A percentile compares a stretch with the other conserved stretches of the same genome.
phyloP scores from a whole-genome alignment of 352 stramenopile genomes.

The Globisporangium nodosum region DNA sequence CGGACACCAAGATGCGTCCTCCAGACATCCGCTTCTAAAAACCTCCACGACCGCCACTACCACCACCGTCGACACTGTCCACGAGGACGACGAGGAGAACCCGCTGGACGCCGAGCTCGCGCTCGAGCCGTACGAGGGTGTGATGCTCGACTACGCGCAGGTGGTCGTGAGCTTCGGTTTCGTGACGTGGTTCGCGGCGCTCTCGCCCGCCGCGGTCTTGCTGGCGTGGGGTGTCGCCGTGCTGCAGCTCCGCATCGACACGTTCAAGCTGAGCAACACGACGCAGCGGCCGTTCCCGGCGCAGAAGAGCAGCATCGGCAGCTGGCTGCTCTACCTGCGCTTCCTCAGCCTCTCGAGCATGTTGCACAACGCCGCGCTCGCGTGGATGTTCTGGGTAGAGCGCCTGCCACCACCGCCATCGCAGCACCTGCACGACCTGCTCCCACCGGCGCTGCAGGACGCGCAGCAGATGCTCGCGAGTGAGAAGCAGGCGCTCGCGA shows the following conservation, averaged over 20 bases:
- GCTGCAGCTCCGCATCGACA: constrained; percentile 60
- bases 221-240: constrained; percentile 46
- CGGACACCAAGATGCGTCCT: not conserved
- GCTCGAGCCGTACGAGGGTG: constrained; percentile 53
- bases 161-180: constrained; percentile 56
- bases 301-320: constrained; percentile 42
- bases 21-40: not conserved
- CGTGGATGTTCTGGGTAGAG: constrained; percentile 23
- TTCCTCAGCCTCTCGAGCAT: constrained; percentile 43
- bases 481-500: constrained; percentile 28
- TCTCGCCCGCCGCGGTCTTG: constrained; percentile 29
- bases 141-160: constrained; percentile 76
- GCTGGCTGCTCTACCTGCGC: constrained; percentile 54
- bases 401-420: constrained; percentile 6
- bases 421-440: constrained; percentile 17
- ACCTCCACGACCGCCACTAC: not conserved
- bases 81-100: not conserved
- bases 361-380: constrained; percentile 45
- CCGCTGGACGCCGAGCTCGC: constrained; percentile 33
- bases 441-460: not conserved
- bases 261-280: constrained; percentile 52
- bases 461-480: constrained; percentile 10
- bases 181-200: constrained; percentile 57
- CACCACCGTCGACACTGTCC: constrained; percentile 1
- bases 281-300: constrained; percentile 61